phyloP scores from a whole-genome alignment of 164 flowering plant species.

The Taxillus chinensis region DNA sequence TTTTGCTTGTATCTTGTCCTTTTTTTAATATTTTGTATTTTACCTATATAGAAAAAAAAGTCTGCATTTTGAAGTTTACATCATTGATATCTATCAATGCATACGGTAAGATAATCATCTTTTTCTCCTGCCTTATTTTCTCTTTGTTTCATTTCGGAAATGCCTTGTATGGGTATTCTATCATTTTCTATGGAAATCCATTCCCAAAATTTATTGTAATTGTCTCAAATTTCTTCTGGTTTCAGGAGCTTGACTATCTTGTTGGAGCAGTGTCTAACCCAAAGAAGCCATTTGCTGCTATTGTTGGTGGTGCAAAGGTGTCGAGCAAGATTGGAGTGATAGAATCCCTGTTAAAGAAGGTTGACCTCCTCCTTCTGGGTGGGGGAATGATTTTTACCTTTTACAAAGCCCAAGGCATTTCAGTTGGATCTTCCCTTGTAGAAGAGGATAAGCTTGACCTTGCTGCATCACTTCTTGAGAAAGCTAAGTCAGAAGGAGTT shows the following conservation, averaged over 20 bases:
- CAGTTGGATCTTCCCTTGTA: slow-evolving; percentile 82
- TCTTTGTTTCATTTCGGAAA: no score
- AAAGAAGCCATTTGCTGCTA: slow-evolving; percentile 93
- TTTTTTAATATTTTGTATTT: no score
- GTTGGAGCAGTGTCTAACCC: slow-evolving; percentile 84
- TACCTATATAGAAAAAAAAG: no score
- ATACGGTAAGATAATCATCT: no score
- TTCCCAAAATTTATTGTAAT: neutral
- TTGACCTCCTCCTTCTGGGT: slow-evolving; percentile 62
- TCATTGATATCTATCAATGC: no score
- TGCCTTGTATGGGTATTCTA: no score
- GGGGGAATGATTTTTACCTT: slow-evolving; percentile 94
- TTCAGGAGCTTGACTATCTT: slow-evolving; percentile 80
- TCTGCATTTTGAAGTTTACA: no score
- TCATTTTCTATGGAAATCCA: no score
- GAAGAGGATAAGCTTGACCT: slow-evolving; percentile 85
- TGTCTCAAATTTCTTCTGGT: neutral
- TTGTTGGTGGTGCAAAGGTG: slow-evolving; percentile 88
- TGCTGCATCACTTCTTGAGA: slow-evolving; percentile 65
- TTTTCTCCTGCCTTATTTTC: no score
- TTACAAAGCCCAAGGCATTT: slow-evolving; percentile 73
- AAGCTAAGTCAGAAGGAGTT: slow-evolving; percentile 81
- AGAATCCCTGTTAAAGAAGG: slow-evolving; percentile 66
- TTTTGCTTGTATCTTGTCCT: no score
- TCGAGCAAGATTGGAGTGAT: slow-evolving; percentile 84